phyloP scores from a whole-genome alignment of 768 basidiomycete species.

The Agrocybe praecox region DNA sequence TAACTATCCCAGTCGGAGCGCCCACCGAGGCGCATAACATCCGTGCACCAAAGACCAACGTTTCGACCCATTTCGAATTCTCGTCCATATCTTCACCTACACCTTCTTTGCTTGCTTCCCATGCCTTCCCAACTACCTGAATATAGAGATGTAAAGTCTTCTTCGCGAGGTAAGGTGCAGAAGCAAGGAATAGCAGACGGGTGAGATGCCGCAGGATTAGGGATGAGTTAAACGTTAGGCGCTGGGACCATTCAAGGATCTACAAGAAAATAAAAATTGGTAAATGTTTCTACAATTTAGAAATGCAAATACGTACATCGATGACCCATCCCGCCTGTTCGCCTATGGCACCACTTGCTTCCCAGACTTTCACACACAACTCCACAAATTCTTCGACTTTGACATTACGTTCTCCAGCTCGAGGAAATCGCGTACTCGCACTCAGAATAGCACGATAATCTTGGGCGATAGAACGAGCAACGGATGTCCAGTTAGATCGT shows the following conservation, averaged over 20 bases:
- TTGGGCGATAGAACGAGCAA: conserved; percentile 65
- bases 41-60: conserved; percentile 73
- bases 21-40: conserved; percentile 65
- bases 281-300: not conserved
- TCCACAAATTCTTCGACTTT: conserved; percentile 87
- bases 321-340: conserved; percentile 80
- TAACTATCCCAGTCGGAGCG: conserved; percentile 24
- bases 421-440: conserved; percentile 75
- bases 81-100: conserved; percentile 56
- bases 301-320: conserved; percentile 55
- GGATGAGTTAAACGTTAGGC: conserved; percentile 91
- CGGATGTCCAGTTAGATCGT: conserved; percentile 57
- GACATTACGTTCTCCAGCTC: conserved; percentile 75
- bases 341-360: conserved; percentile 71
- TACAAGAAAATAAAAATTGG: conserved; percentile 26
- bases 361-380: conserved; percentile 80
- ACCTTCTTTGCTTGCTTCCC: conserved; percentile 55
- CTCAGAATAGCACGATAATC: conserved; percentile 73
- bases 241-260: conserved; percentile 94
- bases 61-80: conserved; percentile 75
- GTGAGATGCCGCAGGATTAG: conserved; percentile 85
- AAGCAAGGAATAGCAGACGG: conserved; percentile 61
- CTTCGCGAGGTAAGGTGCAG: conserved; percentile 48
- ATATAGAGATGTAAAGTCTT: conserved; percentile 81
- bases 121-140: conserved; percentile 82